Conservation (phyloP, 179 eudicot genomes). For the Kewa caespitosa region DNA sequence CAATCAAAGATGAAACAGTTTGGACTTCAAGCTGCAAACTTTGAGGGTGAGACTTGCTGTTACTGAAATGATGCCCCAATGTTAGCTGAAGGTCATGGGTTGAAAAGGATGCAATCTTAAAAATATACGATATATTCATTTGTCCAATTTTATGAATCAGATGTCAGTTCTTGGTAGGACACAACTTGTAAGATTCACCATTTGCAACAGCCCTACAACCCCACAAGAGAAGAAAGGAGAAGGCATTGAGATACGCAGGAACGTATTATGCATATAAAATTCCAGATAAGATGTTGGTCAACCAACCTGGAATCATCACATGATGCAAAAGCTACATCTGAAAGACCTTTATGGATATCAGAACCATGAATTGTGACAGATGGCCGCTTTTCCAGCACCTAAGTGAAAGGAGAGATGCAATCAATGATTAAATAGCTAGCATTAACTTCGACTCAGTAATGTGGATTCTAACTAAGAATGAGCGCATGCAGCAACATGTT, state of each 20-base stretch:
- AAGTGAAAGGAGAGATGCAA: constrained; percentile 20
- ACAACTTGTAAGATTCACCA: not conserved
- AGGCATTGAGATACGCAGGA: not conserved
- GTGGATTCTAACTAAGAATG: not conserved
- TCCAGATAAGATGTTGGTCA: not conserved
- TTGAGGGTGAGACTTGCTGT: not conserved
- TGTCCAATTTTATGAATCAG: not conserved
- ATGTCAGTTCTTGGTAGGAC: not conserved
- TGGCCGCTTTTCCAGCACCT: constrained; percentile 70
- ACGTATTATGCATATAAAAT: not conserved
- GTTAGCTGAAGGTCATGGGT: not conserved
- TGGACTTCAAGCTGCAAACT: not conserved
- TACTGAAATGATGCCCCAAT: not conserved
- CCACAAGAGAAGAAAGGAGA: not conserved
- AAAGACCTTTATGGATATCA: constrained; percentile 51
- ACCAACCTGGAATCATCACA: constrained; percentile 62
- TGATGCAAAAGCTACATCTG: constrained; percentile 78
- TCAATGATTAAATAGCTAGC: not conserved
- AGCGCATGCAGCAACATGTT: not conserved
- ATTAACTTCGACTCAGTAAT: not conserved
- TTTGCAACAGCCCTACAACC: not conserved
- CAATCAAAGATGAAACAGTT: constrained; percentile 8
- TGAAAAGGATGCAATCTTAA: not conserved
- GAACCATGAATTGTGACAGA: constrained; percentile 52
- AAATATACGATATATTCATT: not conserved